phyloP scores from a whole-genome alignment of 129 eudicot genomes.

The Flaveria trinervia region DNA sequence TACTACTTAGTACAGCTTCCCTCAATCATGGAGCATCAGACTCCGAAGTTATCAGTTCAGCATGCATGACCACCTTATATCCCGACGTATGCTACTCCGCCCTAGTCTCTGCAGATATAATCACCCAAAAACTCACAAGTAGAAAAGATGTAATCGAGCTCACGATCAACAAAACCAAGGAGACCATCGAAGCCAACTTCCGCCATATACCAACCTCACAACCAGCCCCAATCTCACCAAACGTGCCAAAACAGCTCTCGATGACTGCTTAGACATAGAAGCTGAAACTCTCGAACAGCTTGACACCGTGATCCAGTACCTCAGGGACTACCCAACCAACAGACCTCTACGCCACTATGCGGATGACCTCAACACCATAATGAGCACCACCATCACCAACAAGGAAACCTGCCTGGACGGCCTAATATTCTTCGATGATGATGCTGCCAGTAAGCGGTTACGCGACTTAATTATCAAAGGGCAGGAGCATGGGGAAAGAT shows the following conservation, averaged over 20 bases:
- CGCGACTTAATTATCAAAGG: conserved; percentile 15
- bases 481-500: conserved; percentile 35
- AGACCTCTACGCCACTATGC: conserved; percentile 46
- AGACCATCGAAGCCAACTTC: conserved; percentile 46
- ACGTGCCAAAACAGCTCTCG: conserved; percentile 56
- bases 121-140: conserved; percentile 20
- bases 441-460: not conserved
- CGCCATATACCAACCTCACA: conserved; percentile 38
- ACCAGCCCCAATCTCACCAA: conserved; percentile 31
- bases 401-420: conserved; percentile 56
- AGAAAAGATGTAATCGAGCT: conserved; percentile 52
- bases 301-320: conserved; percentile 35
- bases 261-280: conserved; percentile 63
- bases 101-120: conserved; percentile 26
- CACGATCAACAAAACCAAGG: conserved; percentile 52
- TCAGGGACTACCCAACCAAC: conserved; percentile 41
- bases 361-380: conserved; percentile 65
- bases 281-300: conserved; percentile 63
- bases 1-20: not conserved
- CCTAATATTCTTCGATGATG: not conserved
- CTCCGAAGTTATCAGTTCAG: conserved; percentile 26
- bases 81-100: conserved; percentile 65
- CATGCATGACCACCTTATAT: conserved; percentile 58
- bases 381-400: conserved; percentile 71
- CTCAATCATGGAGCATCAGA: conserved; percentile 3